These are phyloP conservation scores for Glycine tomentella DNA, from an alignment of 306 rosid genomes.

Conservation along the genomic window DNA sequence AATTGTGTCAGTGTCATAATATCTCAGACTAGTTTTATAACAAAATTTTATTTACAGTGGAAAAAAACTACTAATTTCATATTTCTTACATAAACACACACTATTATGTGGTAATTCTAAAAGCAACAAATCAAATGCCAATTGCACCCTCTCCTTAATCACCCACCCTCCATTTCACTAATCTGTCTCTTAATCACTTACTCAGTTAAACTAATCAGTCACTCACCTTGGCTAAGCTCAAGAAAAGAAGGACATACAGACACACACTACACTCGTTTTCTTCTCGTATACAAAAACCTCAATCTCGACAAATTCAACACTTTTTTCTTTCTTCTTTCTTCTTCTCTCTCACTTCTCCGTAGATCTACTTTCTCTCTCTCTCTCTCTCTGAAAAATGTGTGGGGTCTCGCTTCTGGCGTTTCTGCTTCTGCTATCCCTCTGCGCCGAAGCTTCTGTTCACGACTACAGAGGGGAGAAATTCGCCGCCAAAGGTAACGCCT, in stretches of 20 bases:
- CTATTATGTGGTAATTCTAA: background rate
- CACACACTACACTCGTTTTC: background rate
- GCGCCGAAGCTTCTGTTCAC: constrained; percentile 82
- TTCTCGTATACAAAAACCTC: background rate
- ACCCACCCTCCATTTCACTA: constrained; percentile 8
- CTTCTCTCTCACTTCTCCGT: background rate
- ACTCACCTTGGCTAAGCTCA: background rate
- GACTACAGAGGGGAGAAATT: constrained; percentile 69
- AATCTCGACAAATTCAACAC: background rate
- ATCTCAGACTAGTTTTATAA: background rate
- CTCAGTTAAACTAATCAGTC: background rate
- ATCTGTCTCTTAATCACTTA: constrained; percentile 24
- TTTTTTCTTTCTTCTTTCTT: too few relatives aligned
- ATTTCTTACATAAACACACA: background rate
- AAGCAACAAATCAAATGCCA: background rate
- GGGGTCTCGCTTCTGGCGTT: constrained; percentile 41
- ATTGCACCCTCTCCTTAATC: background rate
- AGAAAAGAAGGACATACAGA: background rate
- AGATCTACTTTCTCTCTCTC: constrained; percentile 56
- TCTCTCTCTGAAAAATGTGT: constrained; percentile 27
- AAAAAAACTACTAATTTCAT: background rate
- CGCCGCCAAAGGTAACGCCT: constrained; percentile 81
- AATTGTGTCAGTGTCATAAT: background rate
- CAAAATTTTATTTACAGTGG: background rate
- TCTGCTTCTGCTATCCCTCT: constrained; percentile 46